phyloP scores from a whole-genome alignment of 2,329 filamentous ascomycete species.

The Lachnellula hyalina region DNA sequence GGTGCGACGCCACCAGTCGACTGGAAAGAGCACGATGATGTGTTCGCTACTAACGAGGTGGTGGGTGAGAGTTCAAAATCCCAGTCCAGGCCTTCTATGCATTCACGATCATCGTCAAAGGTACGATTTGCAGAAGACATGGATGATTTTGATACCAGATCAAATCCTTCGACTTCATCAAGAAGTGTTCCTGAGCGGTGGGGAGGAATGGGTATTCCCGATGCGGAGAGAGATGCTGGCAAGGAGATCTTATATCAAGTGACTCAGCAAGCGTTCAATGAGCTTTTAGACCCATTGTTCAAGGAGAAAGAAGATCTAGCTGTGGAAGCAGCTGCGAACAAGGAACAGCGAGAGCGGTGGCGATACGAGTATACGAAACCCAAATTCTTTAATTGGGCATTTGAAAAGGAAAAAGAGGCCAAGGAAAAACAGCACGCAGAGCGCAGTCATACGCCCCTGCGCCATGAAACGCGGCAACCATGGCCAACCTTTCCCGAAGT shows the following conservation, averaged over 20 bases:
- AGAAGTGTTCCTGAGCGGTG: constrained; percentile 67
- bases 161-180: constrained; percentile 69
- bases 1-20: constrained; percentile 60
- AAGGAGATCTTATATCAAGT: constrained; percentile 79
- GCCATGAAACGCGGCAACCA: constrained; percentile 1
- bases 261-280: constrained; percentile 88
- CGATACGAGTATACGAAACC: constrained; percentile 43
- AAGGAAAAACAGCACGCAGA: constrained; percentile 6
- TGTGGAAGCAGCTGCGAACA: constrained; percentile 60
- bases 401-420: constrained; percentile 12
- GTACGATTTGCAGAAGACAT: constrained; percentile 70
- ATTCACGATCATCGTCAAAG: constrained; percentile 70
- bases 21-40: constrained; percentile 57
- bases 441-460: neutral
- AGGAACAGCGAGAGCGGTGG: constrained; percentile 53
- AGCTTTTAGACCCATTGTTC: constrained; percentile 84
- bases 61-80: constrained; percentile 37
- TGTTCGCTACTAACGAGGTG: constrained; percentile 30
- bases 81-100: constrained; percentile 42
- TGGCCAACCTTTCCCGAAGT: constrained; percentile 21
- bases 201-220: constrained; percentile 73
- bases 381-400: constrained; percentile 32
- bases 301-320: constrained; percentile 72
- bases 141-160: constrained; percentile 64
- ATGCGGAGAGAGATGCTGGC: constrained; percentile 72